Evolutionary conservation across 768 basidiomycete genomes (phyloP), one percentile per base, ranked within the genome.

Genomic region (Mycena amicta): DNA sequence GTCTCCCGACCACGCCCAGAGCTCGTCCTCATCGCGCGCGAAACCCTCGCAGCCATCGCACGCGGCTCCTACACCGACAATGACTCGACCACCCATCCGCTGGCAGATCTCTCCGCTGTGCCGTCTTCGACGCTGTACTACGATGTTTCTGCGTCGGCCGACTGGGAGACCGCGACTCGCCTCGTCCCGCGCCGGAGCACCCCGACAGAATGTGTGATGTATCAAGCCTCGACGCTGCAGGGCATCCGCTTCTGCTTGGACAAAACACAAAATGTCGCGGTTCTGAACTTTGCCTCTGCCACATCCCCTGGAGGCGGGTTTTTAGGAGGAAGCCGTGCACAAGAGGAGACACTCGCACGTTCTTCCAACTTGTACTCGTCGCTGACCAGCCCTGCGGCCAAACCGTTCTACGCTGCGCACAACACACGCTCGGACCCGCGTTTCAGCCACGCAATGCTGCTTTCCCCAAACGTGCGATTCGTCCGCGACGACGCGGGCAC

Each of bases 231-330:
- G 18, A 82, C 82, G 1, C 72, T 83, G 20, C 76, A 77, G 20
- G 79, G 77, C 23, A 74, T 77, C 16, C 74, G 74, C 31, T 66
- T 71, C 29, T 63, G 72, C 52, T 56, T 65, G 40, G 53, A 43
- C 22, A 49, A 59, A 28, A 52, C 46, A 30, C 55, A 23, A 50
- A 45, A 75, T 58, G 52, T 82, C 15, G 81, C 78, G 27, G 69
- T 84, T 18, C 79, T 85, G 23, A 84, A 78, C 63, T 85, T 85
- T 61, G 83, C 83, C 8, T 83, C 82, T 6, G 83, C 83, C 16
- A 81, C 72, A 31, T 77, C 77, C 20, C 81, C 82, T 1, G 83
- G 83, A 3, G 83, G 83, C 5, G 83, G 84, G 15, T 85, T 85
- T 65, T 72, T 77, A 52, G 63, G 56, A 45, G 84, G 83, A 40